Evolutionary conservation across 345 rosid genomes (phyloP).

Genomic region (Sonneratia caseolaris): DNA sequence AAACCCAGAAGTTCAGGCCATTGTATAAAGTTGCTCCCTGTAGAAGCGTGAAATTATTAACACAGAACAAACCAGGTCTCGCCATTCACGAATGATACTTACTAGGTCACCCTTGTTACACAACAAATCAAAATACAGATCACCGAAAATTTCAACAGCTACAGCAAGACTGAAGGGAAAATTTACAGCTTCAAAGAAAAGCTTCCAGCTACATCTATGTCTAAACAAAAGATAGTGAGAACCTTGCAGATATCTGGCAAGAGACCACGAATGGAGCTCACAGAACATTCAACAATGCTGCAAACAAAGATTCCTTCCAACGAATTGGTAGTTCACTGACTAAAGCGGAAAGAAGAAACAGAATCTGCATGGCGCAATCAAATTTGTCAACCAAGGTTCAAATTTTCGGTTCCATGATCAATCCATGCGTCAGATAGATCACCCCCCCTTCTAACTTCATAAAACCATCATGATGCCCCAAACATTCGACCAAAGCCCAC

Average conservation of each 20-base stretch:
- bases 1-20: background rate
- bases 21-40: background rate
- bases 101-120: too few species aligned
- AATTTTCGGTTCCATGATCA: background rate
- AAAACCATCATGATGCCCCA: background rate
- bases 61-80: background rate
- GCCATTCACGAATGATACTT: too few species aligned
- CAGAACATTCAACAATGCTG: background rate
- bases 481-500: background rate
- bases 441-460: background rate
- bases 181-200: too few species aligned
- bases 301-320: background rate
- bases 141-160: too few species aligned
- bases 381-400: background rate
- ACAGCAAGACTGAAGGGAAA: too few species aligned
- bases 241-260: background rate
- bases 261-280: background rate
- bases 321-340: background rate
- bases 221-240: background rate
- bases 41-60: background rate
- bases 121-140: too few species aligned
- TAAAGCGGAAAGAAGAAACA: background rate
- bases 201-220: too few species aligned
- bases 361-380: background rate
- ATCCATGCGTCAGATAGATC: background rate